Evolutionary conservation across 306 rosid genomes (phyloP).

Genomic region (Trifolium fragiferum): DNA sequence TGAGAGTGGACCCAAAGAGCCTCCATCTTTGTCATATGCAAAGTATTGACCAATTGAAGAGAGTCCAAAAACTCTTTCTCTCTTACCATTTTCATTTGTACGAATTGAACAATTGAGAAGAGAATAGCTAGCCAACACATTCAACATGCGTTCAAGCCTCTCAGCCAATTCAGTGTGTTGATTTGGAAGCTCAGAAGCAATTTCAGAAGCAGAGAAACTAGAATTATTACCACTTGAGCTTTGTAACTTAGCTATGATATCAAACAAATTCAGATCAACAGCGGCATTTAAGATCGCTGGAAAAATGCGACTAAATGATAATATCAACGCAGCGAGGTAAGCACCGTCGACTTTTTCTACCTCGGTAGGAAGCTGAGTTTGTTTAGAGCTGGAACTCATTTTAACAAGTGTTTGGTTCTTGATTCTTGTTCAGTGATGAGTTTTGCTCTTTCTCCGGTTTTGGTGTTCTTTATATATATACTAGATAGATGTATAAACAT

Average conservation of each 20-base stretch:
- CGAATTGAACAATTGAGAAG: conserved; percentile 37
- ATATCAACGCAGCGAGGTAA: background rate
- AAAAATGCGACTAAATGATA: background rate
- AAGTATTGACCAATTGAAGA: conserved; percentile 22
- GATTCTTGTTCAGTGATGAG: background rate
- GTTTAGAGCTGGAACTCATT: background rate
- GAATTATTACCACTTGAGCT: background rate
- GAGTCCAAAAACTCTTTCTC: conserved; percentile 33
- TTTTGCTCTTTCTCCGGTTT: background rate
- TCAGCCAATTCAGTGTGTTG: conserved; percentile 12
- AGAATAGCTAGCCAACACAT: conserved; percentile 16
- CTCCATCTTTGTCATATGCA: background rate
- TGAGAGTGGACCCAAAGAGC: conserved; percentile 29
- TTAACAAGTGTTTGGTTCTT: background rate
- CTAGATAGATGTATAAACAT: background rate
- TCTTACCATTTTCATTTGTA: conserved; percentile 27
- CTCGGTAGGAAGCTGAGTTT: background rate
- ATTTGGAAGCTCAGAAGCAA: conserved; percentile 37
- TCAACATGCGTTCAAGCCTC: conserved; percentile 33
- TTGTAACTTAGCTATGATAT: conserved; percentile 37
- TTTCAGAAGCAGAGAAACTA: conserved; percentile 26
- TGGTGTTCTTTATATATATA: background rate
- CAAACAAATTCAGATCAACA: conserved; percentile 41
- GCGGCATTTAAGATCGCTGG: conserved; percentile 27
- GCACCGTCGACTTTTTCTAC: background rate